Evolutionary conservation across 306 rosid species (phyloP).

Genomic region (Rubus idaeus): DNA sequence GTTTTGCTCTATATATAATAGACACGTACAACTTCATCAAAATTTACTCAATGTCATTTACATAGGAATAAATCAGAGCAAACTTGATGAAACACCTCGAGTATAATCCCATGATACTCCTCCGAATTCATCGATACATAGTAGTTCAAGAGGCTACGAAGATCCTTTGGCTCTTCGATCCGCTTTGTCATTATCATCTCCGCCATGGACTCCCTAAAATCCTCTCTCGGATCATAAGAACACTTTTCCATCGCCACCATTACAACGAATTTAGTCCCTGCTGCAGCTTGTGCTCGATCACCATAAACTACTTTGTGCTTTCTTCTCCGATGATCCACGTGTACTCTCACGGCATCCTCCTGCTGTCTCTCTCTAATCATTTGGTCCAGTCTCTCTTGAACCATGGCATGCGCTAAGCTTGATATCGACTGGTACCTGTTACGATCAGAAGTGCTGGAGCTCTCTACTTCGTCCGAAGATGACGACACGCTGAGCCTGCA

Average conservation of each 20-base stretch:
- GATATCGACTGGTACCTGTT: conserved; percentile 65
- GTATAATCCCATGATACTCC: conserved; percentile 53
- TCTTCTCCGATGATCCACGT: conserved; percentile 43
- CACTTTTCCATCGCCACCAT: conserved; percentile 87
- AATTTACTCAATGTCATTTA: conserved; percentile 36
- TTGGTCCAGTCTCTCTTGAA: conserved; percentile 85
- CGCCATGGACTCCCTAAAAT: conserved; percentile 75
- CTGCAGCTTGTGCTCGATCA: conserved; percentile 17
- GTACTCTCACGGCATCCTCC: conserved; percentile 23
- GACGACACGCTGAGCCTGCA: conserved; percentile 86
- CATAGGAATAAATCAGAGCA: conserved; percentile 65
- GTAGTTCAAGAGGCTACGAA: conserved; percentile 75
- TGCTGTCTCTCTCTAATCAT: conserved; percentile 68
- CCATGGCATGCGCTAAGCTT: conserved; percentile 91
- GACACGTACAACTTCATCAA: not conserved
- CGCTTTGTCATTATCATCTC: conserved; percentile 77
- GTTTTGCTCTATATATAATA: too few species aligned
- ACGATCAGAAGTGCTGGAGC: conserved; percentile 45
- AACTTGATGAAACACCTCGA: conserved; percentile 76
- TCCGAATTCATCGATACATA: conserved; percentile 77
- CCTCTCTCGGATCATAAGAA: conserved; percentile 78
- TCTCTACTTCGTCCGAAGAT: conserved; percentile 78
- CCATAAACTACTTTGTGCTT: conserved; percentile 34
- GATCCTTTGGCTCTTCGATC: conserved; percentile 68
- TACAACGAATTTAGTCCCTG: conserved; percentile 62